Evolutionary conservation across 345 rosid species (phyloP).

Genomic region (Eucalyptus marginata): DNA sequence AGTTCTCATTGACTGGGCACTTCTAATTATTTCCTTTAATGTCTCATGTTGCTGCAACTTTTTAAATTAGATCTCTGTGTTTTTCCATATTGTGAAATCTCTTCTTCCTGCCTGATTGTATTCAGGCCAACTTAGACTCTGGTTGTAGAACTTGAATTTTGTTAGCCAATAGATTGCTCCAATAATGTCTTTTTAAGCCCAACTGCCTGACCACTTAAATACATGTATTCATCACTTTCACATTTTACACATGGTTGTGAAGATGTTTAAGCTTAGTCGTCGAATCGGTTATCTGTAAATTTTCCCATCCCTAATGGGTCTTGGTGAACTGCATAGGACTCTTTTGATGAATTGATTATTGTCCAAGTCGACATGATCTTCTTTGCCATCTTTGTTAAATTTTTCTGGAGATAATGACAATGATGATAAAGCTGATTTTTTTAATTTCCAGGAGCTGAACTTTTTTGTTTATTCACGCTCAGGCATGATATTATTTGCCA

Average conservation of each 20-base stretch:
- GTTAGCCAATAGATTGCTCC: not conserved
- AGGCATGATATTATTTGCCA: not conserved
- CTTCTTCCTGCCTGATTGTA: not conserved
- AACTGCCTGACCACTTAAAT: not conserved
- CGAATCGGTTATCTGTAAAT: not conserved
- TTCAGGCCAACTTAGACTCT: not conserved
- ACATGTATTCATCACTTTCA: not conserved
- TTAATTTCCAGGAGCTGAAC: not conserved
- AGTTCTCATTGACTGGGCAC: not conserved
- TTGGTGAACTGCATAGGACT: not conserved
- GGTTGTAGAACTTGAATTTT: not conserved
- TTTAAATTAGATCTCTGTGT: not conserved
- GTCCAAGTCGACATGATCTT: not conserved
- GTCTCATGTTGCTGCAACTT: not conserved
- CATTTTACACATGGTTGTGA: not conserved
- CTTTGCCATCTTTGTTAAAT: not conserved
- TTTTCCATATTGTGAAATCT: not conserved
- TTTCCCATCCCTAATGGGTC: not conserved
- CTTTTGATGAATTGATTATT: not conserved
- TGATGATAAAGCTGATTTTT: not conserved
- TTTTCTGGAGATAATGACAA: not conserved
- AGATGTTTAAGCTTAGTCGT: not conserved
- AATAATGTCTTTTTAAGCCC: not conserved
- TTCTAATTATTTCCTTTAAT: not conserved
- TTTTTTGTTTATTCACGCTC: not conserved